phyloP scores from a whole-genome alignment of 768 basidiomycete species.

The Russula abietina region DNA sequence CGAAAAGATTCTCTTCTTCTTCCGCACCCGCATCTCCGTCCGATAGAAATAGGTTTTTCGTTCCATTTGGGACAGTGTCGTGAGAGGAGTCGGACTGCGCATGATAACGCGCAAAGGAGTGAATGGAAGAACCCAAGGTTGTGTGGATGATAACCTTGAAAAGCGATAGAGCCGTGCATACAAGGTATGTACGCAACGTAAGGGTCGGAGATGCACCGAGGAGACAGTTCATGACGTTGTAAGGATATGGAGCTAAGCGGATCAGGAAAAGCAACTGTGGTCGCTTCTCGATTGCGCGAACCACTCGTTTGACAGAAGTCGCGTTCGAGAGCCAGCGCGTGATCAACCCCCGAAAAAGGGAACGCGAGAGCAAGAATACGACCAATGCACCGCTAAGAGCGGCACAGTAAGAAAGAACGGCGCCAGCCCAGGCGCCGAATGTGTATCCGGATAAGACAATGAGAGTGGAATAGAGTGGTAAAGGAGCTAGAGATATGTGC shows the following conservation, averaged over 20 bases:
- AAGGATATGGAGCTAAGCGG: constrained; percentile 85
- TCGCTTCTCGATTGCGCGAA: constrained; percentile 80
- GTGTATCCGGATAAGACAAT: constrained; percentile 91
- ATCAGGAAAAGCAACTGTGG: constrained; percentile 88
- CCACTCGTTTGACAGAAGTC: constrained; percentile 67
- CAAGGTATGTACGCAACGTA: constrained; percentile 68
- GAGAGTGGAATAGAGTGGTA: constrained; percentile 90
- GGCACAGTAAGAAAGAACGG: constrained; percentile 79
- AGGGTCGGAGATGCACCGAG: constrained; percentile 83
- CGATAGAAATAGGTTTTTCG: constrained; percentile 12
- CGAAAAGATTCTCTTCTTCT: constrained; percentile 44
- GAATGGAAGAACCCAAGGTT: constrained; percentile 77
- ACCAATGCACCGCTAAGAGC: constrained; percentile 78
- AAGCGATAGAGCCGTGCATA: constrained; percentile 75
- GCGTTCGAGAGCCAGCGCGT: constrained; percentile 66
- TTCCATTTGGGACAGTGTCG: constrained; percentile 27
- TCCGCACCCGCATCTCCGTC: constrained; percentile 23
- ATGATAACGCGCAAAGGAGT: constrained; percentile 71
- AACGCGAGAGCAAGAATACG: constrained; percentile 77
- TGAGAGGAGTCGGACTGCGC: constrained; percentile 22
- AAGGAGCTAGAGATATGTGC: constrained; percentile 50
- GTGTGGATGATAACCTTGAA: constrained; percentile 92
- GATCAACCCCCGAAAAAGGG: constrained; percentile 64
- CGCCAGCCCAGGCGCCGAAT: constrained; percentile 78
- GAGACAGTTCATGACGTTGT: constrained; percentile 93